Conservation (phyloP, 495 filamentous ascomycete species). For the Chlorociboria aeruginascens region DNA sequence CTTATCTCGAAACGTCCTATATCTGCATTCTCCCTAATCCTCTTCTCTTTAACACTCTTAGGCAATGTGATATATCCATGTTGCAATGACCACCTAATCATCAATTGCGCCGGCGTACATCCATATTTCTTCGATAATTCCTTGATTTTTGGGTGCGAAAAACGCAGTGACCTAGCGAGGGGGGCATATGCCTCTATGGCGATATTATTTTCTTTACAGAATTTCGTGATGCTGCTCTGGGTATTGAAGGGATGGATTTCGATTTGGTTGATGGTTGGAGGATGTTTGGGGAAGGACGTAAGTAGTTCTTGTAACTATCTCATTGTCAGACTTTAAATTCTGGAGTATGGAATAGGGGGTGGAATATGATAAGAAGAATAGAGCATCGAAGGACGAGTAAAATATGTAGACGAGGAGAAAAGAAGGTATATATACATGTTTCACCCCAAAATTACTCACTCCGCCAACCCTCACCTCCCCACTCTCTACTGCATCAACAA, state of each 20-base stretch:
- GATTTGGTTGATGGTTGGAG: conserved; percentile 60
- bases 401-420: neutral
- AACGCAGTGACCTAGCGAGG: conserved; percentile 53
- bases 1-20: conserved; percentile 72
- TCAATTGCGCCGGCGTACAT: conserved; percentile 64
- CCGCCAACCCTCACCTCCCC: conserved; percentile 55
- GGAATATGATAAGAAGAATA: neutral
- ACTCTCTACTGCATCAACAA: conserved; percentile 46
- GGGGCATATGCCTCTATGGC: conserved; percentile 75
- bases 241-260: conserved; percentile 85
- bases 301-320: conserved; percentile 49
- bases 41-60: conserved; percentile 54
- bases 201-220: conserved; percentile 54
- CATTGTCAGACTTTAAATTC: neutral
- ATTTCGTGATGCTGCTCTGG: conserved; percentile 59
- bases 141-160: conserved; percentile 51
- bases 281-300: conserved; percentile 34
- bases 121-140: conserved; percentile 53
- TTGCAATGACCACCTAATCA: conserved; percentile 81
- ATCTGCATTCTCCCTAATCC: conserved; percentile 62
- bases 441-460: conserved; percentile 56
- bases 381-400: too few relatives aligned
- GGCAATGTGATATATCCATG: conserved; percentile 66
- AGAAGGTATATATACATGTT: conserved; percentile 43
- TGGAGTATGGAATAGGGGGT: neutral